Evolutionary conservation across 768 basidiomycete genomes (phyloP).

Genomic region (Russula virescens): DNA sequence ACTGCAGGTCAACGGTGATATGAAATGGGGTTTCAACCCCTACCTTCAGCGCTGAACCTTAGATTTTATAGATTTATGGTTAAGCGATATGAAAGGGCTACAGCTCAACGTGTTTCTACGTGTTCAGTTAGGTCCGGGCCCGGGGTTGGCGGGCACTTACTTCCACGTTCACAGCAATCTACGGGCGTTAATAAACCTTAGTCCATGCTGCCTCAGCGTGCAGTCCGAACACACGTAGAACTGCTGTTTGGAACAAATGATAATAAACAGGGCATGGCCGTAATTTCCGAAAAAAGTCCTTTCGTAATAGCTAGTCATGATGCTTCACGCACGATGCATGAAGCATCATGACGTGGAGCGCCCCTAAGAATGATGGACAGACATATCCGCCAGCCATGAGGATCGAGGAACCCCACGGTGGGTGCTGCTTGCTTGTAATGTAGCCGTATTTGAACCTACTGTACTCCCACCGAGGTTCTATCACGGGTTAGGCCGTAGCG

Average conservation of each 20-base stretch:
- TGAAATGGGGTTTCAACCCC: neutral
- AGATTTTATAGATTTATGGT: neutral
- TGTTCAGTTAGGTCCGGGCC: neutral
- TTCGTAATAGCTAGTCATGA: neutral
- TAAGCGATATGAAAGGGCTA: neutral
- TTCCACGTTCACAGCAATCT: neutral
- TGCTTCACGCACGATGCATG: neutral
- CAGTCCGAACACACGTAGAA: constrained; percentile 3
- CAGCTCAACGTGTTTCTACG: neutral
- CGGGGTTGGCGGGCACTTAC: neutral
- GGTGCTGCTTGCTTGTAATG: neutral
- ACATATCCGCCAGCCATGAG: neutral
- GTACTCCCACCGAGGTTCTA: neutral
- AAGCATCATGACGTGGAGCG: neutral
- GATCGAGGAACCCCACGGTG: no score
- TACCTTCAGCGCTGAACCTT: neutral
- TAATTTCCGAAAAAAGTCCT: neutral
- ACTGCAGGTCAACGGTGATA: neutral
- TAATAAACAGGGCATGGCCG: neutral
- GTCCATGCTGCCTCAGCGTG: constrained; percentile 13
- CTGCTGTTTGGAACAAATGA: neutral
- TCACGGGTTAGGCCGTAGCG: neutral
- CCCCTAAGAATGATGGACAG: neutral
- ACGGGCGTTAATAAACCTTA: neutral
- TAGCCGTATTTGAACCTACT: neutral